These are phyloP conservation scores for Escallonia rubra DNA, from an alignment of 129 eudicot species.

Conservation along the genomic window DNA sequence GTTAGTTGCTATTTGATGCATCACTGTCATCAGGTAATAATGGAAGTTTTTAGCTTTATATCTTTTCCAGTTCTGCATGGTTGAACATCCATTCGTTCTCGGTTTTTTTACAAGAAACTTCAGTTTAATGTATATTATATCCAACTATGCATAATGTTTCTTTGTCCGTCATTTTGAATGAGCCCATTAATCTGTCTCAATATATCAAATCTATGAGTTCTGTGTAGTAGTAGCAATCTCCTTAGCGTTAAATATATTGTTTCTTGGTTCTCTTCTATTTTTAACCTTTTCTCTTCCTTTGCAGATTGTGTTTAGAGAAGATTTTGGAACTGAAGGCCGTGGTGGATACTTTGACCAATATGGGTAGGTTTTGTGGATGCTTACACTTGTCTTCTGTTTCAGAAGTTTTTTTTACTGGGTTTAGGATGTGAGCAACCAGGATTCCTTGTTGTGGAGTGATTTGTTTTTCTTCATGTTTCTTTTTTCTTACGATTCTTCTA, in stretches of 20 bases:
- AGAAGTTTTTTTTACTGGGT: background rate
- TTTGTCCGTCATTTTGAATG: no score
- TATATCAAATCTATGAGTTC: background rate
- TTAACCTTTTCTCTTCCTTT: constrained; percentile 1
- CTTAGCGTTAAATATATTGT: background rate
- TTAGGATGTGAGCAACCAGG: constrained; percentile 1
- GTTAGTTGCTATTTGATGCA: background rate
- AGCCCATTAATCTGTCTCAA: background rate
- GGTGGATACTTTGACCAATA: constrained; percentile 98
- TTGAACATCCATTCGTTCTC: no score
- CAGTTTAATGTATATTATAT: no score
- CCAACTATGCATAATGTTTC: no score
- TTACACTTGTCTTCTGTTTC: background rate
- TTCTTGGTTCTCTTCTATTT: background rate
- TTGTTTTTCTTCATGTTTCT: background rate
- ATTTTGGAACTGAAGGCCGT: constrained; percentile 99
- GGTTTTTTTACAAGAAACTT: no score
- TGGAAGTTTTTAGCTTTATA: no score
- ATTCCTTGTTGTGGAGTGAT: background rate
- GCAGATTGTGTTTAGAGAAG: constrained; percentile 99
- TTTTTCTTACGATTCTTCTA: background rate
- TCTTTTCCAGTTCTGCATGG: no score
- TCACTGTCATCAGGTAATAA: background rate
- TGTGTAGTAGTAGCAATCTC: background rate
- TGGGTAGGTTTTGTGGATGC: constrained; percentile 53